A percentile compares a stretch with the other conserved stretches of the same genome.
These are phyloP conservation scores for Puccinellia tenuiflora DNA, from an alignment of 176 grass and related monocot genomes.

Conservation along the genomic window DNA sequence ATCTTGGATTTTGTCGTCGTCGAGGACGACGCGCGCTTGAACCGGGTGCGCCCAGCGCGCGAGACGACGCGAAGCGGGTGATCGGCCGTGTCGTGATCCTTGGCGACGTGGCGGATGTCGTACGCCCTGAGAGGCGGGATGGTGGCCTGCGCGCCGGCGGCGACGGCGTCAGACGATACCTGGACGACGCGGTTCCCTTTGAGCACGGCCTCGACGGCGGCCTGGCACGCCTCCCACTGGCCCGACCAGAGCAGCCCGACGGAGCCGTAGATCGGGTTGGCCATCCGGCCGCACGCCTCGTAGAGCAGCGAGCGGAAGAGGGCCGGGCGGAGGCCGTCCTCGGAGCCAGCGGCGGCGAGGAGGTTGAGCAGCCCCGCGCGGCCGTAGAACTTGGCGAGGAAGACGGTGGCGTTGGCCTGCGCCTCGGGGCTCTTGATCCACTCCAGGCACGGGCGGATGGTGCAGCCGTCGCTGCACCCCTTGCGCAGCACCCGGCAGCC, in stretches of 20 bases:
- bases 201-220: constrained; percentile 64
- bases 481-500: constrained; percentile 64
- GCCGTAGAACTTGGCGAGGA: constrained; percentile 85
- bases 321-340: constrained; percentile 37
- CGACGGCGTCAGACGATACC: constrained; percentile 14
- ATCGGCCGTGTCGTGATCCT: neutral
- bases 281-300: constrained; percentile 60
- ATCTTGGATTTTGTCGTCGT: neutral
- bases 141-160: neutral
- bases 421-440: constrained; percentile 56
- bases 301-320: constrained; percentile 48
- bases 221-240: constrained; percentile 52
- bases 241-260: constrained; percentile 58
- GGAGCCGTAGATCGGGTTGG: constrained; percentile 59
- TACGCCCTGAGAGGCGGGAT: constrained; percentile 20
- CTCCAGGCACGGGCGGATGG: constrained; percentile 58
- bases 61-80: constrained; percentile 30
- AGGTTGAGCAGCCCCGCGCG: constrained; percentile 68
- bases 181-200: constrained; percentile 46
- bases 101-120: constrained; percentile 57
- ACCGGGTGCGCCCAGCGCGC: constrained; percentile 18
- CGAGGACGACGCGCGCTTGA: constrained; percentile 42
- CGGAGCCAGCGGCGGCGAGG: constrained; percentile 33
- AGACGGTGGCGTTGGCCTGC: constrained; percentile 71
- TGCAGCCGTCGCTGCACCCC: constrained; percentile 56